A percentile compares a stretch with the other conserved stretches of the same genome.
Evolutionary conservation across 805 yeast genomes (phyloP).

Genomic region (Candida fluviatilis): DNA sequence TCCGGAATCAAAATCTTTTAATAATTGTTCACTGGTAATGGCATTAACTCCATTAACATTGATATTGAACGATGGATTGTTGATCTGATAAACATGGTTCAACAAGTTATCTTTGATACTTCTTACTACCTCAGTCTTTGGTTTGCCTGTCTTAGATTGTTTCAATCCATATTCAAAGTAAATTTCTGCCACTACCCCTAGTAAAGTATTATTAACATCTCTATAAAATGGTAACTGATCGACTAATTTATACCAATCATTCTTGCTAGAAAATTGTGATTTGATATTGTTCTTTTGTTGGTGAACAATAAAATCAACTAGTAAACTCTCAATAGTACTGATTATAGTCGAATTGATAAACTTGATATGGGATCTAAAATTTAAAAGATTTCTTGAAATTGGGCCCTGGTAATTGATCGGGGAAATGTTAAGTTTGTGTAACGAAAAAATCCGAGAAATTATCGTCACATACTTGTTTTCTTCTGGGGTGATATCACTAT

Average conservation of each 20-base stretch:
- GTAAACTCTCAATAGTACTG: conserved; percentile 50
- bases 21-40: conserved; percentile 27
- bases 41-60: conserved; percentile 40
- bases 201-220: conserved; percentile 54
- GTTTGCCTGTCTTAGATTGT: conserved; percentile 18
- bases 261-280: conserved; percentile 32
- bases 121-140: conserved; percentile 23
- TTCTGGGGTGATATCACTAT: conserved; percentile 21
- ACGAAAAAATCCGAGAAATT: conserved; percentile 34
- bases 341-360: conserved; percentile 47
- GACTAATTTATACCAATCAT: conserved; percentile 58
- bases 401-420: conserved; percentile 64
- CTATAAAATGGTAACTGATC: conserved; percentile 57
- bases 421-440: conserved; percentile 31
- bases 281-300: conserved; percentile 47
- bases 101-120: conserved; percentile 29
- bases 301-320: conserved; percentile 47
- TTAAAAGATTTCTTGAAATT: conserved; percentile 59
- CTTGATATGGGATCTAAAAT: conserved; percentile 62
- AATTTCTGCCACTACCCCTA: conserved; percentile 57
- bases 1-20: conserved; percentile 28
- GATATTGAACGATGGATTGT: conserved; percentile 35
- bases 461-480: conserved; percentile 32
- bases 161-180: conserved; percentile 43
- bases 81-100: conserved; percentile 33